Base-by-base conservation (phyloP, 371 early-diverging fungal species). In the Mortierella sp. region DNA sequence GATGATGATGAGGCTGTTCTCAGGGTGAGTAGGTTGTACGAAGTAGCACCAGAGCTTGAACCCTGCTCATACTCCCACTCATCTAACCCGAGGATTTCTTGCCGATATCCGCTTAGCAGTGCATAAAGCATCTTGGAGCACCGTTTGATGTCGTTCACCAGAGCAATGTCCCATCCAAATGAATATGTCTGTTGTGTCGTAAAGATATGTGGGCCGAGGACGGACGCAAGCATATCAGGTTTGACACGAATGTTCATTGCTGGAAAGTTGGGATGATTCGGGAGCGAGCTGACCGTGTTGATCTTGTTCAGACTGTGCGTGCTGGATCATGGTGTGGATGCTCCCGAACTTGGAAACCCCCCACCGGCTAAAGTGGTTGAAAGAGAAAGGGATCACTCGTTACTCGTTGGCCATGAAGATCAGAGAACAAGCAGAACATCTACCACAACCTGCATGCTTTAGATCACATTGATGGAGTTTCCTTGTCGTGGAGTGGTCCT, bases 81-180 rank as follows among this genome's bases (percentile, higher is more conserved):
- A 1, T 64, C 69, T 1, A 65, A 42, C 0, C 76, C 76, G 3
- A 74, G 48, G 12, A 74, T 52, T 31, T 74, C 65, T 2, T 68
- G 64, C 16, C 69, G 59, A 43, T 74, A 74, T 19, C 76, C 76
- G 45, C 76, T 69, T 38, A 74, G 24, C 6, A 74, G 54, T n/a
- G 68, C 76, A 39, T 74, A 74, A 56, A 74, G 64, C 76, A 74
- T 74, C 34, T 74, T 74, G 9, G 69, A 64, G 39, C 76, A 74
- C 0, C 76, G 68, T 43, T 74, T 68, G 30, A 68, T 74, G 24
- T 74, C 76, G 24, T 68, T 68, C 18, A 69, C 62, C 6, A 74
- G 69, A 1, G 76, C 64, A 2, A 74, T 46, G 24, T 69, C 76
- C 76, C 76, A 74, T 10, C 76, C 76, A 46, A 63, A 74, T 4